phyloP scores from a whole-genome alignment of 768 basidiomycete species.

The Rossbeevera mucosa region DNA sequence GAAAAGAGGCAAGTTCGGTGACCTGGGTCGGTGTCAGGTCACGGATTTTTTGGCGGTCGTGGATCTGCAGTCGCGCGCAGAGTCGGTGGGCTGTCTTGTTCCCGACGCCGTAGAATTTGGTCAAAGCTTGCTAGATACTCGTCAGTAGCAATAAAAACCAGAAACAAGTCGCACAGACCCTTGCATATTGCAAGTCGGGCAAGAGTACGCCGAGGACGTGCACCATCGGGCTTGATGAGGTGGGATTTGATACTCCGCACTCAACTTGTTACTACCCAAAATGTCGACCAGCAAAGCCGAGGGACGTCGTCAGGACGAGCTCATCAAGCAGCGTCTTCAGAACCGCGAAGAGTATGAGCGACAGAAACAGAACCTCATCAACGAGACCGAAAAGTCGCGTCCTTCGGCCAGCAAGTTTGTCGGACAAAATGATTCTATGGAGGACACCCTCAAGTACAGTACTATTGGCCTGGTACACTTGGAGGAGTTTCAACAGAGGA shows the following conservation, averaged over 20 bases:
- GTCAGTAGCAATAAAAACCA: not conserved
- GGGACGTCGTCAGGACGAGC: slow-evolving; percentile 80
- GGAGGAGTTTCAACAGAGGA: slow-evolving; percentile 87
- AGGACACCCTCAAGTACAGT: slow-evolving; percentile 84
- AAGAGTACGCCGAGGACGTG: slow-evolving; percentile 84
- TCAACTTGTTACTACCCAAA: slow-evolving; percentile 5
- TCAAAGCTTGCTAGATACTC: slow-evolving; percentile 78
- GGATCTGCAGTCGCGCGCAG: slow-evolving; percentile 89
- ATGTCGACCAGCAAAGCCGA: slow-evolving; percentile 81
- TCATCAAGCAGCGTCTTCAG: slow-evolving; percentile 76
- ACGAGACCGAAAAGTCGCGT: slow-evolving; percentile 89
- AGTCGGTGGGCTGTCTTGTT: slow-evolving; percentile 69
- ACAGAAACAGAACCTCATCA: slow-evolving; percentile 74
- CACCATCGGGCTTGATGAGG: slow-evolving; percentile 48
- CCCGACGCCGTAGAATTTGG: slow-evolving; percentile 85
- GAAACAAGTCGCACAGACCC: slow-evolving; percentile 45
- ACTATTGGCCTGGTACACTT: slow-evolving; percentile 90
- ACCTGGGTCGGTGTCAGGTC: slow-evolving; percentile 84
- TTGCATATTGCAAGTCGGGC: slow-evolving; percentile 69
- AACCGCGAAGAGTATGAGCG: slow-evolving; percentile 79
- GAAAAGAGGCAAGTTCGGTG: slow-evolving; percentile 88
- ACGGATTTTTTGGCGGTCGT: slow-evolving; percentile 75
- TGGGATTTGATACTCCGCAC: slow-evolving; percentile 25
- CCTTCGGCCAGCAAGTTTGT: slow-evolving; percentile 87
- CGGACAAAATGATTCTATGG: slow-evolving; percentile 90